phyloP scores from a whole-genome alignment of 2,329 filamentous ascomycete genomes.

The Microsporum canis region DNA sequence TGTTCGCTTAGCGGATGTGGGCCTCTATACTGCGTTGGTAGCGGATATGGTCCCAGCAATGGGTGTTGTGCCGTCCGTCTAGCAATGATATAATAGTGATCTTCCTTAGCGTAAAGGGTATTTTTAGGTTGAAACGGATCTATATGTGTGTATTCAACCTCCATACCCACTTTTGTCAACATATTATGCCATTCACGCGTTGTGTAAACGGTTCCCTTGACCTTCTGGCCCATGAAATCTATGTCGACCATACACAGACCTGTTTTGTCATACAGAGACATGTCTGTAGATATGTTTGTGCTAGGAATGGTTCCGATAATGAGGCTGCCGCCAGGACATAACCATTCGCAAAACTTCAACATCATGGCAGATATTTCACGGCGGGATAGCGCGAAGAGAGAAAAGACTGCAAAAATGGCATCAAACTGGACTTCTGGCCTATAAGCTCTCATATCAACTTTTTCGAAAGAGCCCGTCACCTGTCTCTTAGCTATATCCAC shows the following conservation, averaged over 20 bases:
- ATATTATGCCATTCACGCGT: neutral
- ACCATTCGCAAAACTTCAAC: conserved; percentile 12
- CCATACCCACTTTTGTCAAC: neutral
- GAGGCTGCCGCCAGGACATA: conserved; percentile 7
- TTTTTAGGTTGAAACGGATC: neutral
- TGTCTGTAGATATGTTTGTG: neutral
- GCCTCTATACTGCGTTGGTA: neutral
- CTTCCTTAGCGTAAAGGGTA: neutral
- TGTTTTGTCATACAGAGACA: neutral
- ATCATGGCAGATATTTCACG: conserved; percentile 9
- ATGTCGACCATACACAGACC: neutral
- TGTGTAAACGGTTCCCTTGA: neutral
- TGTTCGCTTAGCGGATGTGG: neutral
- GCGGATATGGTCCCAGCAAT: neutral
- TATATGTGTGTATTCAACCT: neutral
- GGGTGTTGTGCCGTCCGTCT: neutral
- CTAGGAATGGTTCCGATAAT: conserved; percentile 9
- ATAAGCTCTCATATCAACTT: conserved; percentile 14
- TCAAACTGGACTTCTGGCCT: conserved; percentile 7
- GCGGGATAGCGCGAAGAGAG: conserved; percentile 11
- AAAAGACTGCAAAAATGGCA: conserved; percentile 14
- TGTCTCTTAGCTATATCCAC: conserved; percentile 11
- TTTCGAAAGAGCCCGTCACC: conserved; percentile 12
- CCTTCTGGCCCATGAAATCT: neutral
- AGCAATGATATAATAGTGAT: neutral